These are phyloP conservation scores for Globisporangium barbulae DNA, from an alignment of 352 stramenopile genomes.

Conservation along the genomic window DNA sequence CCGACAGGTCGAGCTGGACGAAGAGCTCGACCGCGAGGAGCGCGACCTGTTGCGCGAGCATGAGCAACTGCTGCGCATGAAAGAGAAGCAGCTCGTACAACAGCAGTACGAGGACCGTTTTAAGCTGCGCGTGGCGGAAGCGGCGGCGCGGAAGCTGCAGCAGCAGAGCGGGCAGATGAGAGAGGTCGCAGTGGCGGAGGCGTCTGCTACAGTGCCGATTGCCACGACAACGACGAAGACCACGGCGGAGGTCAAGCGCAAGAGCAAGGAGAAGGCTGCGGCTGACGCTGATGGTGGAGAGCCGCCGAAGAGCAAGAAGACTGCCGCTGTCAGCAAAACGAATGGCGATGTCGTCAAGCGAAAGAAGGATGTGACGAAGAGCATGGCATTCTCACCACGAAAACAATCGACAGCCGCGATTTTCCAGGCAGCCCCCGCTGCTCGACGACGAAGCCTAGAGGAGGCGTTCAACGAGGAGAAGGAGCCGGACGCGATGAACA, in stretches of 20 bases:
- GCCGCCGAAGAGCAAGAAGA: neutral
- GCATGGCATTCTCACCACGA: constrained; percentile 16
- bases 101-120: constrained; percentile 18
- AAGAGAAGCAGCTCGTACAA: constrained; percentile 20
- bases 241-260: constrained; percentile 2
- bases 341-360: constrained; percentile 12
- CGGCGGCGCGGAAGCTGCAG: constrained; percentile 17
- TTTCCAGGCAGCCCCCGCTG: neutral
- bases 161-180: constrained; percentile 21
- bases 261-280: neutral
- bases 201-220: neutral
- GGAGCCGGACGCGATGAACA: constrained; percentile 10
- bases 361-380: constrained; percentile 12
- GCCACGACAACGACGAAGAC: neutral
- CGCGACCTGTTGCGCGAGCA: constrained; percentile 34
- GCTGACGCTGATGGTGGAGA: neutral
- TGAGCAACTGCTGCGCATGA: constrained; percentile 25
- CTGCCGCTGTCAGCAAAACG: neutral
- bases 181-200: neutral
- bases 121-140: constrained; percentile 11
- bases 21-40: constrained; percentile 57
- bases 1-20: constrained; percentile 42
- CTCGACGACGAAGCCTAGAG: constrained; percentile 4
- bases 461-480: constrained; percentile 15
- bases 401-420: neutral